Base-by-base conservation (phyloP, 2,329 filamentous ascomycete species). In the Blastomyces emzantsi region DNA sequence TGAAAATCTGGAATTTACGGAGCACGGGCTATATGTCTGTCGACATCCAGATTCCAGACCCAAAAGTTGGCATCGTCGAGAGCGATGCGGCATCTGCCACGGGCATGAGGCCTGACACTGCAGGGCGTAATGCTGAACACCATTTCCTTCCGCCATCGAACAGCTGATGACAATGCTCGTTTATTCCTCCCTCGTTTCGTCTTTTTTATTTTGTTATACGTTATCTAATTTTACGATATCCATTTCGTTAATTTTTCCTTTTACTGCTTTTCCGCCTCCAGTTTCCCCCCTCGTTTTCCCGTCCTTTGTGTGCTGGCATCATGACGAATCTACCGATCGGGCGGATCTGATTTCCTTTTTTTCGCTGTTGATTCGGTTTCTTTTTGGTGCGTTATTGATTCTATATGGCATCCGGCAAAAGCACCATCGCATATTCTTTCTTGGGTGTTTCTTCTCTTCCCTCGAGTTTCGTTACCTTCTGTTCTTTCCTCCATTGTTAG, bases 1-100 rank as follows among this genome's bases (percentile, higher is more conserved):
- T 93, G 28, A 88, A 83, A 73, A 85, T 97, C 62, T 86, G 96
- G 68, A 84, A 89, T 49, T 77, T 96, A 68, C 84, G 92, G 70
- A 83, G 87, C 70, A 96, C 92, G 49, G 93, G 90, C 1, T 97
- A 96, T 75, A 87, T 96, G 86, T 92, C 75, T 49, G 66, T 81
- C 36, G 79, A 81, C 66, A 80, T 81, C 47, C 79, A 81, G 67
- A 80, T 81, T 41, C 79, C 79, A 0, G 79, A 81, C 69, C 79
- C 79, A 9, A 79, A 81, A 66, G 74, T 81, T 19, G 76, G 78
- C 56, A 73, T 80, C 30, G 74, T 79, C 39, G 75, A 71, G 52
- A 75, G 71, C 49, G 75, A 77, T 52, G 72, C 66, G 3, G 68
- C 69, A 19, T 77, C 76, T 0, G 64, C 73, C 30, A 70, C 73